Percentiles rank a stretch among this genome's conserved stretches.
phyloP scores from a whole-genome alignment of 2,329 filamentous ascomycete genomes.

The Diaporthe sp. region DNA sequence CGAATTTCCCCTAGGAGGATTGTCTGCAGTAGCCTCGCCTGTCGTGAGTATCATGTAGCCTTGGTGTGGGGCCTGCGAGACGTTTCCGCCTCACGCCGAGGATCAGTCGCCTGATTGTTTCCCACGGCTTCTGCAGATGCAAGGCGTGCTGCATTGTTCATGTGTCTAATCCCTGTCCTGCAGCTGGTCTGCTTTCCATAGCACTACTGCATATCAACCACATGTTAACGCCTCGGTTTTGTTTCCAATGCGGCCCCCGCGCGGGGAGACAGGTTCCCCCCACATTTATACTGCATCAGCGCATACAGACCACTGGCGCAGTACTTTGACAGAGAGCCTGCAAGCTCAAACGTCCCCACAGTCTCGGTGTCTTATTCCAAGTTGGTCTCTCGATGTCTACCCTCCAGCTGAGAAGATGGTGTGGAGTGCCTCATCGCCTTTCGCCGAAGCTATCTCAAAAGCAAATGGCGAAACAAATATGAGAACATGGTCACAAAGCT shows the following conservation, averaged over 20 bases:
- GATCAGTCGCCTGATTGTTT: constrained; percentile 19
- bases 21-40: not conserved
- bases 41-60: not conserved
- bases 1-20: not conserved
- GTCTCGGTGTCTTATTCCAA: not conserved
- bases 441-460: constrained; percentile 6
- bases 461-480: constrained; percentile 11
- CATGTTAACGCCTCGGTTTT: not conserved
- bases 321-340: not conserved
- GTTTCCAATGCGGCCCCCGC: constrained; percentile 1
- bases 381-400: not conserved
- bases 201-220: not conserved
- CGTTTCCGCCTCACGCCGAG: constrained; percentile 8
- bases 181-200: not conserved
- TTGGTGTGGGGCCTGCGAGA: constrained; percentile 1
- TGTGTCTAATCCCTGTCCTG: constrained; percentile 1
- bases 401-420: not conserved
- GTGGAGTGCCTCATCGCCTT: not conserved
- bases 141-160: not conserved
- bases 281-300: not conserved
- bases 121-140: constrained; percentile 2
- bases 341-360: not conserved
- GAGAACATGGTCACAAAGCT: constrained; percentile 18
- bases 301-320: not conserved
- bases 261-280: not conserved